Conservation (phyloP, 108 stramenopile species). For the Epipyxis sp. region DNA sequence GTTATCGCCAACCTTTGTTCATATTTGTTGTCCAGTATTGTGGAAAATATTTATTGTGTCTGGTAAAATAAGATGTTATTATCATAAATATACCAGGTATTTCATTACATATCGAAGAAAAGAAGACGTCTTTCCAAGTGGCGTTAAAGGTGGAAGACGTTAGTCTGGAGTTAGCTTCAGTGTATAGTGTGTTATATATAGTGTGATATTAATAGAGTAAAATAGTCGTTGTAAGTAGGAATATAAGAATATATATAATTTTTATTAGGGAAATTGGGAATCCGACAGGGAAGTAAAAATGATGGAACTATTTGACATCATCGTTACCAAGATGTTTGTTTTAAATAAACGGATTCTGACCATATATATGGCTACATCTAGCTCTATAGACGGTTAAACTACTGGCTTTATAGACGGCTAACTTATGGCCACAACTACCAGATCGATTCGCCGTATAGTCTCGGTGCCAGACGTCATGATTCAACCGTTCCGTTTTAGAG, state of each 20-base stretch:
- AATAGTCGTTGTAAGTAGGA: background rate
- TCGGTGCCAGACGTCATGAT: too few species aligned
- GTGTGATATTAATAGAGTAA: constrained; percentile 1
- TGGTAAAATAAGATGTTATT: constrained; percentile 18
- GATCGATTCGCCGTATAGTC: too few species aligned
- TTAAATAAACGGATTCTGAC: too few species aligned
- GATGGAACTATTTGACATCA: background rate
- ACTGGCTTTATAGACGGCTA: too few species aligned
- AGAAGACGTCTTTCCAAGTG: constrained; percentile 24
- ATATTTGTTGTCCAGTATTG: constrained; percentile 33
- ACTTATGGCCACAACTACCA: too few species aligned
- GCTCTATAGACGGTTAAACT: too few species aligned
- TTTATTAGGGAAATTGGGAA: background rate
- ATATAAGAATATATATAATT: constrained; percentile 1
- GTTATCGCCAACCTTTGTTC: constrained; percentile 30
- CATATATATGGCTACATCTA: too few species aligned
- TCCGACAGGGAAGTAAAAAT: background rate
- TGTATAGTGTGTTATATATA: constrained; percentile 9
- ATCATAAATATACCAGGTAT: constrained; percentile 19
- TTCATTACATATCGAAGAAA: constrained; percentile 28
- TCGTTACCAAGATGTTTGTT: background rate
- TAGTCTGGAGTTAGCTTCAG: background rate
- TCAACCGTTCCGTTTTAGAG: too few species aligned
- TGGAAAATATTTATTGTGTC: constrained; percentile 32
- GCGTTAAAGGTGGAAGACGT: constrained; percentile 18